Evolutionary conservation across 495 filamentous ascomycete species (phyloP).

Genomic region (Lophiotrema nucula): DNA sequence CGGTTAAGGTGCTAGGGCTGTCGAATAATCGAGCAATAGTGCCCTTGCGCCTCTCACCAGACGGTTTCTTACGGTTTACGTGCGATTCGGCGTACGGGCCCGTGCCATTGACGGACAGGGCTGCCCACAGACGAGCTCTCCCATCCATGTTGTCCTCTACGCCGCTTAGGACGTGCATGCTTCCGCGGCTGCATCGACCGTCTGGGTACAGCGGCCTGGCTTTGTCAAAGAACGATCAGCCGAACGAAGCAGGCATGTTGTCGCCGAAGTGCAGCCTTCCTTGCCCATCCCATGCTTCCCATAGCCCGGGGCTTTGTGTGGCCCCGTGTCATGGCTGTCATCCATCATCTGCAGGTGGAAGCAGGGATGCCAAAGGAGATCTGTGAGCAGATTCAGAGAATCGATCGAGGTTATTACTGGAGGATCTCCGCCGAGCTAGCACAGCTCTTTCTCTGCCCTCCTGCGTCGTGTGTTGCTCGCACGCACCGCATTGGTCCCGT

Average conservation of each 20-base stretch:
- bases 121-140: slow-evolving; percentile 9
- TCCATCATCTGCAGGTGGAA: slow-evolving; percentile 34
- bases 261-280: slow-evolving; percentile 27
- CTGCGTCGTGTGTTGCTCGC: slow-evolving; percentile 29
- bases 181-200: slow-evolving; percentile 17
- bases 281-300: slow-evolving; percentile 27
- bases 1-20: too few relatives aligned
- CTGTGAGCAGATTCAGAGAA: slow-evolving; percentile 29
- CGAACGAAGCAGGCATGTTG: slow-evolving; percentile 33
- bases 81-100: background rate
- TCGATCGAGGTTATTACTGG: slow-evolving; percentile 37
- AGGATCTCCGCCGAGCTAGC: slow-evolving; percentile 32
- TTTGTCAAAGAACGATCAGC: slow-evolving; percentile 36
- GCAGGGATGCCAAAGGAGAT: slow-evolving; percentile 33
- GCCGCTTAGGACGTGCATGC: slow-evolving; percentile 23
- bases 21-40: slow-evolving; percentile 5
- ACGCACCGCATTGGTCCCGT: slow-evolving; percentile 28
- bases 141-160: slow-evolving; percentile 1
- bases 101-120: slow-evolving; percentile 2
- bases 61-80: background rate
- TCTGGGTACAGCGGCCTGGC: slow-evolving; percentile 17
- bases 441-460: slow-evolving; percentile 19
- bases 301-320: slow-evolving; percentile 21
- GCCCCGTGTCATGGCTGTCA: slow-evolving; percentile 34
- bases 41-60: background rate